These are phyloP conservation scores for Colletotrichum sp. DNA, from an alignment of 2,329 filamentous ascomycete species.

Conservation along the genomic window DNA sequence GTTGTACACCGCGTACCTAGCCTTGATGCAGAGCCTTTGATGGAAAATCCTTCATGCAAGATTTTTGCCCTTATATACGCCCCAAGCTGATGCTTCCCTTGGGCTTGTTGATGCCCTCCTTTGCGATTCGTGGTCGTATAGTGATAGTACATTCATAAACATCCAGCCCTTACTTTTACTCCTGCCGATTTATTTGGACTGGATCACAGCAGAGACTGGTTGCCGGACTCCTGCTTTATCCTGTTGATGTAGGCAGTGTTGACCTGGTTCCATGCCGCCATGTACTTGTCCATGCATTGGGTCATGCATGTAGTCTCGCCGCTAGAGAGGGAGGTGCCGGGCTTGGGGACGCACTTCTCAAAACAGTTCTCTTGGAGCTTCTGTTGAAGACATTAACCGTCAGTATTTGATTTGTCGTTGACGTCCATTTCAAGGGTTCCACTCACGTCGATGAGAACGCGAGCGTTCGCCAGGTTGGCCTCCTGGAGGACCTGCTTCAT, in stretches of 20 bases:
- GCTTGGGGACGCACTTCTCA: constrained; percentile 75
- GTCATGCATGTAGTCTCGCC: constrained; percentile 75
- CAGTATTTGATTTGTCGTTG: neutral
- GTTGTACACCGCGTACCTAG: neutral
- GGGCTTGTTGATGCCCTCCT: neutral
- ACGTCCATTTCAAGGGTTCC: neutral
- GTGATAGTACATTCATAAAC: constrained; percentile 8
- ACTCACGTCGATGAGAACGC: constrained; percentile 71
- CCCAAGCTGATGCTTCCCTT: neutral
- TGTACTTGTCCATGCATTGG: constrained; percentile 85
- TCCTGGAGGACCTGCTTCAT: constrained; percentile 70
- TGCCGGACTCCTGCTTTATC: constrained; percentile 62
- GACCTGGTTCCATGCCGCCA: constrained; percentile 78
- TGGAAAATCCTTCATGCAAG: neutral
- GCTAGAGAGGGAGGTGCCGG: constrained; percentile 69
- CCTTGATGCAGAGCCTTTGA: neutral
- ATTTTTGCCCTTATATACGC: neutral
- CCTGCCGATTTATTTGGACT: neutral
- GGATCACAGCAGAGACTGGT: constrained; percentile 19
- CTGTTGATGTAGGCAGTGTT: constrained; percentile 70
- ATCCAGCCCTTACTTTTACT: neutral
- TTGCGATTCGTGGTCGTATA: constrained; percentile 5
- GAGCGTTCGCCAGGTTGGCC: constrained; percentile 71
- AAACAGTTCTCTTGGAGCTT: constrained; percentile 86
- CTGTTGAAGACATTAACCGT: constrained; percentile 40